Conservation (phyloP, 345 rosid species). For the Physaria fendleri region DNA sequence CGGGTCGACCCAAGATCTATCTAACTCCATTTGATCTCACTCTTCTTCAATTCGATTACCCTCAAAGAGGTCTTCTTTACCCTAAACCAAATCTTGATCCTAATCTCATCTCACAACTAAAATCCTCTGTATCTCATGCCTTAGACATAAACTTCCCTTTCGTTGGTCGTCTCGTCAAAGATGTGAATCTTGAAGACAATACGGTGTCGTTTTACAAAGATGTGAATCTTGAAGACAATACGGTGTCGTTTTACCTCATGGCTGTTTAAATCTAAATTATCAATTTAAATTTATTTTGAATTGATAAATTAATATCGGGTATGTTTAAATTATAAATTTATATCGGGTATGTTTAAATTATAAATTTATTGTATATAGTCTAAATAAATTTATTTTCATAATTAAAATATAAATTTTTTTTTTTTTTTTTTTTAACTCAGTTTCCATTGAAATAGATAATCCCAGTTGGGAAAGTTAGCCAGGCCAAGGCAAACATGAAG, state of each 20-base stretch:
- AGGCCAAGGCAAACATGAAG: too few species aligned
- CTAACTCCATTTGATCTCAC: conserved; percentile 7
- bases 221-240: conserved; percentile 11
- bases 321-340: too few species aligned
- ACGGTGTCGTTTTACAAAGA: conserved; percentile 15
- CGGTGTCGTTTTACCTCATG: conserved; percentile 10
- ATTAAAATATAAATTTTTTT: too few species aligned
- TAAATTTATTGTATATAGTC: too few species aligned
- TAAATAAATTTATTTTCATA: too few species aligned
- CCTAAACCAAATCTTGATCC: conserved; percentile 14
- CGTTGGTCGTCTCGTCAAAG: conserved; percentile 6
- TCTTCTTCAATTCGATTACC: background rate
- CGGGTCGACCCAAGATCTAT: background rate
- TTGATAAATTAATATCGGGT: too few species aligned
- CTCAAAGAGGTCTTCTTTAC: conserved; percentile 26
- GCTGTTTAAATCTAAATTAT: too few species aligned
- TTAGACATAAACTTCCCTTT: background rate
- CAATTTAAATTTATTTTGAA: too few species aligned
- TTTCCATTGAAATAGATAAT: too few species aligned
- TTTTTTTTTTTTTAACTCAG: too few species aligned
- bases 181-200: background rate
- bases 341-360: too few species aligned
- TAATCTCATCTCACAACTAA: background rate
- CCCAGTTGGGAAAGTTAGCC: too few species aligned
- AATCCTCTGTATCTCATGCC: background rate